Conservation (phyloP, 192 early-diverging fungal genomes). For the Geranomyces variabilis region DNA sequence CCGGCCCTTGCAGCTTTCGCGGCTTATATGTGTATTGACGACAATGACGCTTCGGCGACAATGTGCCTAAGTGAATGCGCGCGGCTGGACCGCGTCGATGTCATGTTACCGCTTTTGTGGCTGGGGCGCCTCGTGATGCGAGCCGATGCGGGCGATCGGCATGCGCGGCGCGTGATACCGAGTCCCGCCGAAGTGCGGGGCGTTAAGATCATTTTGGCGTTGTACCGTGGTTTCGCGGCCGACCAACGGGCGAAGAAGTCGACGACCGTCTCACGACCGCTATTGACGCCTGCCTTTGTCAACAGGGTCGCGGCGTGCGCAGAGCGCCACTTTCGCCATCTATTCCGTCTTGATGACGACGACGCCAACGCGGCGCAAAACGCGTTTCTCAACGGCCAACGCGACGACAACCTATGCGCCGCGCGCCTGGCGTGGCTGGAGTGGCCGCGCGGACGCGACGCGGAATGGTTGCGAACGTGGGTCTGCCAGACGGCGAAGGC, state of each 20-base stretch:
- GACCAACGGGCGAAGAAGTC: background rate
- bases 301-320: background rate
- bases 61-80: constrained; percentile 57
- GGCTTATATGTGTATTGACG: constrained; percentile 19
- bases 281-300: constrained; percentile 11
- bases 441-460: background rate
- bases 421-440: constrained; percentile 11
- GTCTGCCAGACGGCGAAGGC: background rate
- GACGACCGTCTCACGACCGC: background rate
- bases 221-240: constrained; percentile 4
- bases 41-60: constrained; percentile 26
- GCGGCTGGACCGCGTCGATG: constrained; percentile 53
- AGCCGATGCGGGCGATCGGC: background rate
- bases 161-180: background rate
- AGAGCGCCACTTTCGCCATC: background rate
- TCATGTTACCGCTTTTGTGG: constrained; percentile 49
- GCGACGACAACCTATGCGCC: background rate
- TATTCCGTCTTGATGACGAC: background rate
- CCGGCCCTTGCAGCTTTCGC: constrained; percentile 24
- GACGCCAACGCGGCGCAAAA: background rate
- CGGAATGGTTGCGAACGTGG: constrained; percentile 1
- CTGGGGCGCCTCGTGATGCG: constrained; percentile 37
- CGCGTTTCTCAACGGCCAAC: background rate
- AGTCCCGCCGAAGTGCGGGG: background rate
- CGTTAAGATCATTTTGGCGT: constrained; percentile 22